phyloP scores from a whole-genome alignment of 352 stramenopile species.

The Pythium sp. region DNA sequence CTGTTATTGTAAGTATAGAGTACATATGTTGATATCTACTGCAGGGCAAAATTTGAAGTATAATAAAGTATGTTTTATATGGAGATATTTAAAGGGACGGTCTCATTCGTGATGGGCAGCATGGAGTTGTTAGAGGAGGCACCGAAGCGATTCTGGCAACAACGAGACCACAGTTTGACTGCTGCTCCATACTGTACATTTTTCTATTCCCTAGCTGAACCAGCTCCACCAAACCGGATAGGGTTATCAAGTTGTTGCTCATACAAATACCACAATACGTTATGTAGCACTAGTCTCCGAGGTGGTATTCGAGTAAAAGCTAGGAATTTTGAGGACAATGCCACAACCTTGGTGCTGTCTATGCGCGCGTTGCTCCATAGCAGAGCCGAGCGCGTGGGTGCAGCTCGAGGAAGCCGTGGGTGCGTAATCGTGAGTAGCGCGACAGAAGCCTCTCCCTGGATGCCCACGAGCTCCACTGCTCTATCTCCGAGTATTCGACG shows the following conservation, averaged over 20 bases:
- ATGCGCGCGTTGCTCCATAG: background rate
- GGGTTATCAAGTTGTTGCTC: background rate
- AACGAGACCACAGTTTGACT: background rate
- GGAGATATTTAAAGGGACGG: background rate
- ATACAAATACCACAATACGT: background rate
- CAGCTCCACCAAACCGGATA: too few relatives aligned
- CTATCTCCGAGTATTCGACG: background rate
- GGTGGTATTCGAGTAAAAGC: background rate
- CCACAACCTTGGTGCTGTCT: background rate
- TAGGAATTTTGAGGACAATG: background rate
- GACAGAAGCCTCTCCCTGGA: background rate
- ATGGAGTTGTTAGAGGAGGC: background rate
- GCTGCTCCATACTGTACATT: background rate
- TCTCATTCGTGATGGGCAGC: constrained; percentile 6
- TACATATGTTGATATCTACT: too few relatives aligned
- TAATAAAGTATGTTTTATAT: background rate
- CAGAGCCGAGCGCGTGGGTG: constrained; percentile 1
- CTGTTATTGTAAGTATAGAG: background rate
- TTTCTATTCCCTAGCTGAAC: too few relatives aligned
- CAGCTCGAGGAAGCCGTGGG: background rate
- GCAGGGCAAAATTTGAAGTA: too few relatives aligned
- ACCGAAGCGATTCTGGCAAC: background rate
- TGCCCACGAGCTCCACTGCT: background rate
- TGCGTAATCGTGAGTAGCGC: background rate
- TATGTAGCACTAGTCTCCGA: background rate